Evolutionary conservation across 108 stramenopile species (phyloP).

Genomic region (Hondaea fermentalgiana): DNA sequence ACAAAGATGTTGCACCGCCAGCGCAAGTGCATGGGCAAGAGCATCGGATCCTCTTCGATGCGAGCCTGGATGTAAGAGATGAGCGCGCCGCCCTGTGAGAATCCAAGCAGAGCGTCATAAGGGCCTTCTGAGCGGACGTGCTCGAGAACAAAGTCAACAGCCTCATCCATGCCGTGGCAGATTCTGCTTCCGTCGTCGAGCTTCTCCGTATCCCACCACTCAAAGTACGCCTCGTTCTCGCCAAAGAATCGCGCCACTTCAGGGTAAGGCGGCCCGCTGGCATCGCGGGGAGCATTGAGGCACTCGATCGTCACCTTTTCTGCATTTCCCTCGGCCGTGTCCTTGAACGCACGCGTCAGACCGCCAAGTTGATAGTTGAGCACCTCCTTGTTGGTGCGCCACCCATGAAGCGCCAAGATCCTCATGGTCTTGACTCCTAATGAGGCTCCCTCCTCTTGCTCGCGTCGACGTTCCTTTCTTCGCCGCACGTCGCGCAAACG

Average conservation of each 20-base stretch:
- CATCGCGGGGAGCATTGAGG: background rate
- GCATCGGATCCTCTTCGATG: background rate
- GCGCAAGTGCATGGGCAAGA: background rate
- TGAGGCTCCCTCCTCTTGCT: no score
- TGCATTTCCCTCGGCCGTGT: background rate
- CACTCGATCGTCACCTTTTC: background rate
- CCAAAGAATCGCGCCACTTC: background rate
- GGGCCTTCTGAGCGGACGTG: background rate
- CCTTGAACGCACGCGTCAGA: background rate
- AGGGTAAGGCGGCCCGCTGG: background rate
- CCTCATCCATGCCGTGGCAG: background rate
- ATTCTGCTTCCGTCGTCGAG: background rate
- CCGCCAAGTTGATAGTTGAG: background rate
- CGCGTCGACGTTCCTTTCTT: no score
- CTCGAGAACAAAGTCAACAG: background rate
- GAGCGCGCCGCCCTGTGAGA: background rate
- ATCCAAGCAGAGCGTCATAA: background rate
- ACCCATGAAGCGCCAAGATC: background rate
- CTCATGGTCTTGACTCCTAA: background rate
- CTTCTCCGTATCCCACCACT: constrained; percentile 4
- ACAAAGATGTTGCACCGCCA: background rate
- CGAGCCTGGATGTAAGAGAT: background rate
- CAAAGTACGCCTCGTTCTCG: background rate
- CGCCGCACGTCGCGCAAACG: no score
- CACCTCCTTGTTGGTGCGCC: constrained; percentile 10